A percentile compares a stretch with the other conserved stretches of the same genome.
phyloP scores from a whole-genome alignment of 305 asterid genomes.

The Fraxinus dipetala region DNA sequence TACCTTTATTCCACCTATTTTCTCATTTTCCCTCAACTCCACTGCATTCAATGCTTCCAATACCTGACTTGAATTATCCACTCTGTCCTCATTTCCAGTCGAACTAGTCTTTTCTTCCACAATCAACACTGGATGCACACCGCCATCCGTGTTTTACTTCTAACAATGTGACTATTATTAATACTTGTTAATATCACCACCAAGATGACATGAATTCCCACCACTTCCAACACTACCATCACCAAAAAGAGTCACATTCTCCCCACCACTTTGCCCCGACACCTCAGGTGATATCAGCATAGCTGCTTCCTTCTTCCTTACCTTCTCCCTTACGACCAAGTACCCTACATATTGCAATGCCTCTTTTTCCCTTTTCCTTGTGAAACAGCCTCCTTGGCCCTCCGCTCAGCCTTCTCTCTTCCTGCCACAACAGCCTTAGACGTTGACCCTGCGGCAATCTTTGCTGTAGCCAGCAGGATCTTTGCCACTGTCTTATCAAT shows the following conservation, averaged over 20 bases:
- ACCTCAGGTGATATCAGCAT: not conserved
- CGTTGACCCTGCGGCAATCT: slow-evolving; percentile 50
- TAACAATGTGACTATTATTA: slow-evolving; percentile 13
- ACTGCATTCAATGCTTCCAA: slow-evolving; percentile 56
- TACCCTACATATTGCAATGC: slow-evolving; percentile 55
- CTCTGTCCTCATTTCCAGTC: slow-evolving; percentile 28
- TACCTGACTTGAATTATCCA: slow-evolving; percentile 45
- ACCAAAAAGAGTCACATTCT: not conserved
- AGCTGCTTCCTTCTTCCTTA: slow-evolving; percentile 37
- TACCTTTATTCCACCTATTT: slow-evolving; percentile 17
- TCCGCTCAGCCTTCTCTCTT: slow-evolving; percentile 21
- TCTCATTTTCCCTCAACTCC: slow-evolving; percentile 49
- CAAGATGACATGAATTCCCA: not conserved
- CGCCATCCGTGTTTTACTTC: slow-evolving; percentile 25
- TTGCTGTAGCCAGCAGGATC: slow-evolving; percentile 64
- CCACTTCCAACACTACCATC: slow-evolving; percentile 9
- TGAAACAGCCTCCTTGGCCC: slow-evolving; percentile 64
- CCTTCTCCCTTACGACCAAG: slow-evolving; percentile 50
- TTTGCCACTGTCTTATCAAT: slow-evolving; percentile 60
- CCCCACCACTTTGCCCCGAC: not conserved
- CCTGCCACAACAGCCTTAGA: slow-evolving; percentile 54
- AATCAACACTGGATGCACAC: slow-evolving; percentile 14
- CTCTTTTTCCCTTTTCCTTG: slow-evolving; percentile 69
- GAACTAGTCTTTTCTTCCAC: slow-evolving; percentile 22
- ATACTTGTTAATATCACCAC: slow-evolving; percentile 10